phyloP scores from a whole-genome alignment of 2,329 filamentous ascomycete genomes.

The Colletotrichum noveboracense region DNA sequence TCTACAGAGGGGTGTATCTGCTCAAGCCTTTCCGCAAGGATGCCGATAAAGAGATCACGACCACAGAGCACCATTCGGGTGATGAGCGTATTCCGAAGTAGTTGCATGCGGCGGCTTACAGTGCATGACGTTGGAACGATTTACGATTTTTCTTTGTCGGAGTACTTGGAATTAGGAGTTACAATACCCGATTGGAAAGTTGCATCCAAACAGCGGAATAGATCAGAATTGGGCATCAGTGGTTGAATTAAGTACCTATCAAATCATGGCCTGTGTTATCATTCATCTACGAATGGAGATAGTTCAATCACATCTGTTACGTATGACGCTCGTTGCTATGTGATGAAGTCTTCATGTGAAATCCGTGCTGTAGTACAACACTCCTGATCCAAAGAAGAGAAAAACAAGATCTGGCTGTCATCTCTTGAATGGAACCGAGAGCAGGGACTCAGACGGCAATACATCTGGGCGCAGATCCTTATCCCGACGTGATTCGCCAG shows the following conservation, averaged over 20 bases:
- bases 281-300: background rate
- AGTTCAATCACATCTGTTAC: background rate
- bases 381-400: background rate
- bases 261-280: background rate
- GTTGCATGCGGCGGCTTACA: background rate
- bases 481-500: background rate
- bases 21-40: conserved; percentile 20
- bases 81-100: background rate
- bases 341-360: background rate
- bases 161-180: background rate
- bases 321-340: background rate
- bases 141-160: background rate
- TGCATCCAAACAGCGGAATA: background rate
- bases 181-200: background rate
- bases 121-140: background rate
- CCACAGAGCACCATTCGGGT: background rate
- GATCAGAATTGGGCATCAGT: background rate
- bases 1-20: conserved; percentile 35
- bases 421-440: background rate
- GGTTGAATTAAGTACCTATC: background rate
- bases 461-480: background rate
- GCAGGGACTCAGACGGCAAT: background rate
- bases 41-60: background rate
- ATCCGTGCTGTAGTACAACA: background rate
- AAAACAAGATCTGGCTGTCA: background rate